phyloP scores from a whole-genome alignment of 31 red algal genomes.

The Porphyra umbilicalis region DNA sequence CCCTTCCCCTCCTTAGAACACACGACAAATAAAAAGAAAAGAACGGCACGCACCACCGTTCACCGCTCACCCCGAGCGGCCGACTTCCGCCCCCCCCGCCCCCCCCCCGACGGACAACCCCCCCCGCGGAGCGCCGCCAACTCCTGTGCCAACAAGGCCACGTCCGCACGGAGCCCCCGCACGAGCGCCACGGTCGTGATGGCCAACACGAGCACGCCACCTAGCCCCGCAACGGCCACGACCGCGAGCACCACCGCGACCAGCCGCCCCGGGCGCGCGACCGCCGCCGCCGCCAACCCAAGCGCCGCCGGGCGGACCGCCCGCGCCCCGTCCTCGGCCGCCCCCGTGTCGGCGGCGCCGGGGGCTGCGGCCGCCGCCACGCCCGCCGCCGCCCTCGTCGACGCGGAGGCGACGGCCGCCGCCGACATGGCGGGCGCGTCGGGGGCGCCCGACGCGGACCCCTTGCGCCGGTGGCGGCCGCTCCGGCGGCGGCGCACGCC shows the following conservation, averaged over 20 bases:
- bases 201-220: neutral
- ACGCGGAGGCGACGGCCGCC: neutral
- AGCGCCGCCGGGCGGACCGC: neutral
- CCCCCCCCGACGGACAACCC: neutral
- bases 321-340: neutral
- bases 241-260: neutral
- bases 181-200: neutral
- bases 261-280: neutral
- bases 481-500: neutral
- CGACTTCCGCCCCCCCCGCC: neutral
- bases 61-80: too few relatives aligned
- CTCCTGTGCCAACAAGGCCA: neutral
- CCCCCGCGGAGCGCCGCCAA: neutral
- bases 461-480: neutral
- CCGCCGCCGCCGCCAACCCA: neutral
- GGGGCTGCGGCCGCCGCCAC: neutral
- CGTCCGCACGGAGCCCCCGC: neutral
- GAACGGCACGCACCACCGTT: neutral
- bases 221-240: neutral
- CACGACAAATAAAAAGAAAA: neutral
- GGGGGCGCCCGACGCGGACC: neutral
- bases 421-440: neutral
- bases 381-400: neutral
- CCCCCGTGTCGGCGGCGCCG: neutral
- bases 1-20: neutral